Conservation (phyloP, 2,329 filamentous ascomycete genomes). For the Corynespora cassiicola region DNA sequence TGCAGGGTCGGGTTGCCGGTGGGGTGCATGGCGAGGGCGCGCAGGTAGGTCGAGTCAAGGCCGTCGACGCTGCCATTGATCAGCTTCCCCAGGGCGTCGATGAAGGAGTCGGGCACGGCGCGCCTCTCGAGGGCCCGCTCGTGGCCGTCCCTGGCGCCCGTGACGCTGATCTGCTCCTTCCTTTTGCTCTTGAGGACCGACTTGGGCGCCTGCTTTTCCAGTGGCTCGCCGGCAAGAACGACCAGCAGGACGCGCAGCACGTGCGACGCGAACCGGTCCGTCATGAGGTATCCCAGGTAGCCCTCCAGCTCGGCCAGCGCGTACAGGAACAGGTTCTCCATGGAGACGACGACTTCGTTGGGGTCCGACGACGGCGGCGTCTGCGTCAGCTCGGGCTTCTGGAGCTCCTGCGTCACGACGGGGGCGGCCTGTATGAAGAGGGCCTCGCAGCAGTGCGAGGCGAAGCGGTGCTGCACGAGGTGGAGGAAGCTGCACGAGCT, state of each 20-base stretch:
- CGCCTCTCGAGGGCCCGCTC: slow-evolving; percentile 43
- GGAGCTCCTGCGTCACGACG: slow-evolving; percentile 75
- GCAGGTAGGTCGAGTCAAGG: slow-evolving; percentile 80
- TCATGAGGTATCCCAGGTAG: slow-evolving; percentile 81
- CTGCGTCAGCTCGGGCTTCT: slow-evolving; percentile 52
- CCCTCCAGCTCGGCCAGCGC: slow-evolving; percentile 88
- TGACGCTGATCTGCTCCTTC: slow-evolving; percentile 78
- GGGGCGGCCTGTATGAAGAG: slow-evolving; percentile 86
- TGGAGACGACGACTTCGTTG: slow-evolving; percentile 64
- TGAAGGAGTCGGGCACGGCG: slow-evolving; percentile 80
- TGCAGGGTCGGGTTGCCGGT: slow-evolving; percentile 95
- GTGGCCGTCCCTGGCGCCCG: slow-evolving; percentile 58
- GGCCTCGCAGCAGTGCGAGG: slow-evolving; percentile 95
- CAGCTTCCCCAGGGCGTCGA: slow-evolving; percentile 78
- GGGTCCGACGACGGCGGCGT: slow-evolving; percentile 53
- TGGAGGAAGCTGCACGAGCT: slow-evolving; percentile 70
- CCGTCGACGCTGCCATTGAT: slow-evolving; percentile 76
- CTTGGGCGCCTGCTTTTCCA: slow-evolving; percentile 68
- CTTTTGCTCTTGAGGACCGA: slow-evolving; percentile 87
- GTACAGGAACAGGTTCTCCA: slow-evolving; percentile 85
- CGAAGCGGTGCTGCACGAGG: slow-evolving; percentile 93
- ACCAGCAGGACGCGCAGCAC: slow-evolving; percentile 84
- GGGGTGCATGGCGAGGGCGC: slow-evolving; percentile 84
- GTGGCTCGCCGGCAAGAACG: slow-evolving; percentile 81
- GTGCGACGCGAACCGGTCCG: slow-evolving; percentile 89